These are phyloP conservation scores for Ehretia macrophylla DNA, from an alignment of 257 asterid genomes.

Conservation along the genomic window DNA sequence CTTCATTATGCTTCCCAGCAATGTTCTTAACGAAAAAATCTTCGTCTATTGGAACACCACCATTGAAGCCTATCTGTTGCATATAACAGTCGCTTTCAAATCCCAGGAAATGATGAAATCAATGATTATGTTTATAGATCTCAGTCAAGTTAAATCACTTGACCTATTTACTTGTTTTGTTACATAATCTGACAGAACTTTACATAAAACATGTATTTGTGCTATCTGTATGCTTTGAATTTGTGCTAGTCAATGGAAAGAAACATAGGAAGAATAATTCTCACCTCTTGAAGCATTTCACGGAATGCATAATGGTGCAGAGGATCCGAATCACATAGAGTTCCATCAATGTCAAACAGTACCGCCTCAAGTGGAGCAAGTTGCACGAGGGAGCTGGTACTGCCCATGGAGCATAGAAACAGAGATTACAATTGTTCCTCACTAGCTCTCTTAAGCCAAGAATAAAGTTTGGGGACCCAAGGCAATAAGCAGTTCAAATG, in stretches of 20 bases:
- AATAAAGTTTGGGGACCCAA: neutral
- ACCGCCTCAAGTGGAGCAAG: slow-evolving; percentile 92
- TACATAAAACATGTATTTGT: no score
- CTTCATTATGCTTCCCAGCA: slow-evolving; percentile 88
- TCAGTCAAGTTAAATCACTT: neutral
- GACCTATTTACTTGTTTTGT: neutral
- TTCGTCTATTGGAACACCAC: slow-evolving; percentile 76
- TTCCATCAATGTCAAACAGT: slow-evolving; percentile 91
- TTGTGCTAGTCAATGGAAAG: neutral
- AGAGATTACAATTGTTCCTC: slow-evolving; percentile 2
- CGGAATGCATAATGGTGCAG: slow-evolving; percentile 67
- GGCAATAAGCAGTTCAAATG: neutral
- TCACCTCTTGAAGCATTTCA: slow-evolving; percentile 73
- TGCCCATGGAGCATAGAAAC: slow-evolving; percentile 31
- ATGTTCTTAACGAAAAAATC: slow-evolving; percentile 54
- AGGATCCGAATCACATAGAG: slow-evolving; percentile 91
- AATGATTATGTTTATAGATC: neutral
- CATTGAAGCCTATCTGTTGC: slow-evolving; percentile 76
- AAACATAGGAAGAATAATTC: neutral
- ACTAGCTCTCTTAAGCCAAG: neutral
- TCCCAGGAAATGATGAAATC: neutral
- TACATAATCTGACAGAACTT: neutral
- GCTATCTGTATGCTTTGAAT: neutral
- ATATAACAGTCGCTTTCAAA: neutral
- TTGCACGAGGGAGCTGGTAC: slow-evolving; percentile 46